Percentiles rank a stretch among this genome's conserved stretches.
Evolutionary conservation across 177 flowering plant genomes (phyloP).

Genomic region (Vitis hybrid): DNA sequence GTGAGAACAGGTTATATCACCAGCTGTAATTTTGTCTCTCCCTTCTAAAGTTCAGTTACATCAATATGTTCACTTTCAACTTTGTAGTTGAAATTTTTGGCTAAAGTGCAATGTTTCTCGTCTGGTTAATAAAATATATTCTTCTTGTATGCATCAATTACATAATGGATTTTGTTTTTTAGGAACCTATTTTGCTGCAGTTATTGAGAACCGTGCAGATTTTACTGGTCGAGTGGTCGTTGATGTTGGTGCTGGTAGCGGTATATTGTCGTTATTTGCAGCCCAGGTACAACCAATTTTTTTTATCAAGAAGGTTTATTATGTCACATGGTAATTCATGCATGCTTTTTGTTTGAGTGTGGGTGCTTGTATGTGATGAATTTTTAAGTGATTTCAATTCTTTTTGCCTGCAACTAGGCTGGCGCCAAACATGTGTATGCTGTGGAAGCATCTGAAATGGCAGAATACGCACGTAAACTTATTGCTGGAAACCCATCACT

Average conservation of each 20-base stretch:
- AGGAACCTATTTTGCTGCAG: constrained; percentile 97
- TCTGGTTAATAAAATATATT: no score
- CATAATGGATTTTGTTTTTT: constrained; percentile 15
- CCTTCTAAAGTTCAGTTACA: neutral
- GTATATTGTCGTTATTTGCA: constrained; percentile 96
- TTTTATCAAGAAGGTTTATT: neutral
- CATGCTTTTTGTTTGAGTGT: neutral
- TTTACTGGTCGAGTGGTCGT: constrained; percentile 88
- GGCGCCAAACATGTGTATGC: constrained; percentile 99
- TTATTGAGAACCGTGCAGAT: constrained; percentile 87
- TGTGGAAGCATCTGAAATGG: constrained; percentile 99
- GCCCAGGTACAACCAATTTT: constrained; percentile 70
- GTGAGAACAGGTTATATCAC: constrained; percentile 91
- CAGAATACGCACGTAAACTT: constrained; percentile 86
- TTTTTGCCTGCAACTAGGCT: constrained; percentile 45
- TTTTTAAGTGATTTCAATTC: neutral
- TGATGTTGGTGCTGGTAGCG: constrained; percentile 99
- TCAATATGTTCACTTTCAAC: neutral
- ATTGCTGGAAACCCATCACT: constrained; percentile 88
- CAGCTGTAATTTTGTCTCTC: constrained; percentile 10
- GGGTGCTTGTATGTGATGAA: neutral
- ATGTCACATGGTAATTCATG: neutral
- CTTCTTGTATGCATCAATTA: neutral
- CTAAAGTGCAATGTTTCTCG: neutral
- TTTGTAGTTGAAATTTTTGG: neutral